These are phyloP conservation scores for Beauveria medogensis DNA, from an alignment of 2,329 filamentous ascomycete genomes.

Conservation along the genomic window DNA sequence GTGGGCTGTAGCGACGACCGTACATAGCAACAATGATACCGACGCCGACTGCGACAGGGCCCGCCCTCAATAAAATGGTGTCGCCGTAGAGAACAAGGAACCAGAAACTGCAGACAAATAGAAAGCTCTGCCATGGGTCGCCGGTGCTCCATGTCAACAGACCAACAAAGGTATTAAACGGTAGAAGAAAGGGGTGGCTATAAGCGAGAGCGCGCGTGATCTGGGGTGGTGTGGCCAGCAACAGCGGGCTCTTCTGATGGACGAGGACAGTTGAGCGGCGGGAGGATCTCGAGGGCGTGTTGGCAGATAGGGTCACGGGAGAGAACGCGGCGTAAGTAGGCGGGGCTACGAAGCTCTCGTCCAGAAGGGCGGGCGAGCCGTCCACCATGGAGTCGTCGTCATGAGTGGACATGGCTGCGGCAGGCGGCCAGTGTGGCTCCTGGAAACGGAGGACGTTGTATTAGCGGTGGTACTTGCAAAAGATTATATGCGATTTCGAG, in stretches of 20 bases:
- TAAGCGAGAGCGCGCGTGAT: conserved; percentile 91
- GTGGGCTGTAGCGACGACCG: conserved; percentile 75
- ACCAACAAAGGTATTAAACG: conserved; percentile 76
- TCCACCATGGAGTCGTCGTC: conserved; percentile 21
- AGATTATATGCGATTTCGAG: neutral
- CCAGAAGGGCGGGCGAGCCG: conserved; percentile 20
- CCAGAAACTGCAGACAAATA: conserved; percentile 82
- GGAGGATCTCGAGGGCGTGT: conserved; percentile 49
- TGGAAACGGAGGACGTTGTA: neutral
- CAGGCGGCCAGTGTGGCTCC: conserved; percentile 10
- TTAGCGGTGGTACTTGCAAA: neutral
- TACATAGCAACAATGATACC: conserved; percentile 89
- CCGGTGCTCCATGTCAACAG: conserved; percentile 88
- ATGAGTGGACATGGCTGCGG: conserved; percentile 17
- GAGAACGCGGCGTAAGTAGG: conserved; percentile 88
- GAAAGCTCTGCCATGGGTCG: conserved; percentile 95
- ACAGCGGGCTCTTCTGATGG: conserved; percentile 88
- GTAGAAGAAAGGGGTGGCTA: conserved; percentile 87
- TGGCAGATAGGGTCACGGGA: conserved; percentile 66
- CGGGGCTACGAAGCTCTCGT: conserved; percentile 25
- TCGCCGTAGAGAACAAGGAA: conserved; percentile 79
- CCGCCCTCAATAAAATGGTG: conserved; percentile 68
- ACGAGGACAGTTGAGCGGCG: conserved; percentile 88
- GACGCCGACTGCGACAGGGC: conserved; percentile 73
- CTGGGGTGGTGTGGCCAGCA: conserved; percentile 88